phyloP scores from a whole-genome alignment of 202 grass and related monocot species.

The Miscanthus sacchariflorus region DNA sequence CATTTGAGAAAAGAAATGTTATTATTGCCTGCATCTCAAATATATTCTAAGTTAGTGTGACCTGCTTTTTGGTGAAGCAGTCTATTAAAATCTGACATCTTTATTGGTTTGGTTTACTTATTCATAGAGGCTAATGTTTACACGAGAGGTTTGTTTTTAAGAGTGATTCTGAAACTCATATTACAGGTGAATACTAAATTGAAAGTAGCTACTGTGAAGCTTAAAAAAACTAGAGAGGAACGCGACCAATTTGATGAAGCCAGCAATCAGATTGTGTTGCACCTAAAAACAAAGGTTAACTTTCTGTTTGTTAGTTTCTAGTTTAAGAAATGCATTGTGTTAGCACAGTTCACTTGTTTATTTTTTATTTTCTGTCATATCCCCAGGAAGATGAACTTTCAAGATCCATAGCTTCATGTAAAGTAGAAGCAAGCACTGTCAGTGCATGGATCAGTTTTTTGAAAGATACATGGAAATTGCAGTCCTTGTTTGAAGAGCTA shows the following conservation, averaged over 20 bases:
- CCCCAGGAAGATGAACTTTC: slow-evolving; percentile 83
- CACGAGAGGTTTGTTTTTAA: slow-evolving; percentile 48
- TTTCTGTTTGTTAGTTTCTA: slow-evolving; percentile 38
- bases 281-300: slow-evolving; percentile 91
- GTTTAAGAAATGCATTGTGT: slow-evolving; percentile 33
- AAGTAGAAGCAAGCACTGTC: slow-evolving; percentile 91
- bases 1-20: slow-evolving; percentile 4
- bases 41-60: slow-evolving; percentile 8
- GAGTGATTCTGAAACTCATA: slow-evolving; percentile 68
- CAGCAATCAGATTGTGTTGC: slow-evolving; percentile 85
- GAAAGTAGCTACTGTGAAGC: slow-evolving; percentile 57
- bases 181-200: slow-evolving; percentile 91
- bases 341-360: slow-evolving; percentile 35
- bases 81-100: slow-evolving; percentile 27
- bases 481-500: slow-evolving; percentile 70
- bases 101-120: slow-evolving; percentile 38
- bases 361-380: slow-evolving; percentile 44
- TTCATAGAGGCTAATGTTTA: slow-evolving; percentile 42
- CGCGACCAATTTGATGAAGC: slow-evolving; percentile 97
- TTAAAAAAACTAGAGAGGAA: slow-evolving; percentile 99
- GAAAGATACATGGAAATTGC: slow-evolving; percentile 96
- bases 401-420: slow-evolving; percentile 86
- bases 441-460: slow-evolving; percentile 91
- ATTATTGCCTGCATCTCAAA: slow-evolving; percentile 27
- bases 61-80: neutral